A percentile compares a stretch with the other conserved stretches of the same genome.
These are phyloP conservation scores for Rhynchosporium graminicola DNA, from an alignment of 2,329 filamentous ascomycete genomes.

Conservation along the genomic window DNA sequence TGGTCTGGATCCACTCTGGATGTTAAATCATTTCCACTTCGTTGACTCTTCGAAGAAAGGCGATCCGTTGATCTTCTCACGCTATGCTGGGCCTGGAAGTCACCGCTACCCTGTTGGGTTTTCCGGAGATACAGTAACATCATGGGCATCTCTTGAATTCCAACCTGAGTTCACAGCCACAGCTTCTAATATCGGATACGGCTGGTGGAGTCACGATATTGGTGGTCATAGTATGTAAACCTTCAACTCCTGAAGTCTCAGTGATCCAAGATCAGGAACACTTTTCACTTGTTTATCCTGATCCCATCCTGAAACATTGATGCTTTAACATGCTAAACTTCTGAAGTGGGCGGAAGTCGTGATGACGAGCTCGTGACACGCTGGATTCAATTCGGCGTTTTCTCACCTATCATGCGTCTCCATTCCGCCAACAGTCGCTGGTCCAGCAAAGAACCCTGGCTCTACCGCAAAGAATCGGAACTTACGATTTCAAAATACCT, in stretches of 20 bases:
- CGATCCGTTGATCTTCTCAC: constrained; percentile 57
- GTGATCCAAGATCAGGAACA: no score
- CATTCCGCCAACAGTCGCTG: constrained; percentile 60
- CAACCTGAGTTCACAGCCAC: constrained; percentile 68
- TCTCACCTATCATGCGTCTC: constrained; percentile 61
- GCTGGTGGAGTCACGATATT: constrained; percentile 70
- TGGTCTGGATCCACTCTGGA: constrained; percentile 63
- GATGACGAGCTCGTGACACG: constrained; percentile 60
- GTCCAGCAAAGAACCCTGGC: constrained; percentile 64
- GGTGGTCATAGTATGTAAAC: constrained; percentile 53
- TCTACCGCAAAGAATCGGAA: constrained; percentile 49
- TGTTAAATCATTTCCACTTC: constrained; percentile 66
- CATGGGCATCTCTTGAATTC: constrained; percentile 61
- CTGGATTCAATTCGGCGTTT: constrained; percentile 63
- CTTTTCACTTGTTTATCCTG: no score
- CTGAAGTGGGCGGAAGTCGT: constrained; percentile 47
- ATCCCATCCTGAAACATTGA: no score
- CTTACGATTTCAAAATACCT: constrained; percentile 52
- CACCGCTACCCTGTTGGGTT: constrained; percentile 67
- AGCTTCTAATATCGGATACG: constrained; percentile 66
- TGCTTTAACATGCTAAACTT: no score
- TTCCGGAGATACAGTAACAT: constrained; percentile 60
- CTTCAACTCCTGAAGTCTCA: no score
- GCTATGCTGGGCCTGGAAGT: constrained; percentile 62
- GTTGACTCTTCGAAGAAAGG: constrained; percentile 50